These are phyloP conservation scores for Gastrodia elata DNA, from an alignment of 106 monocot genomes.

Conservation along the genomic window DNA sequence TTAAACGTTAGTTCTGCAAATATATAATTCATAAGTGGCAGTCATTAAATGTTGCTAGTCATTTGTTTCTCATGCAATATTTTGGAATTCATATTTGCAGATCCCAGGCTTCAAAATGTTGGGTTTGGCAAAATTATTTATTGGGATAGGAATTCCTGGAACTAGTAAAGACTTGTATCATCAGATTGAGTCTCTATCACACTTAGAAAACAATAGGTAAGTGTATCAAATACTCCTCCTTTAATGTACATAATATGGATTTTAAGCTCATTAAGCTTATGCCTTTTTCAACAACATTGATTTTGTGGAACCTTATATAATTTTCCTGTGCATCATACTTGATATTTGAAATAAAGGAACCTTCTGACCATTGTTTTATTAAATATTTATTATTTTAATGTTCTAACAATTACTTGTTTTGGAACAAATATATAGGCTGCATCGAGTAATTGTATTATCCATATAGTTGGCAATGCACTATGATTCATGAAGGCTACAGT, in stretches of 20 bases:
- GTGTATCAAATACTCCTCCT: background rate
- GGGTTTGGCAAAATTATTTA: slow-evolving; percentile 83
- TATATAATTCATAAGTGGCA: background rate
- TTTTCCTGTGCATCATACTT: background rate
- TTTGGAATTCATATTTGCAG: slow-evolving; percentile 31
- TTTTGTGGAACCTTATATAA: background rate
- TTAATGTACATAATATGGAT: background rate
- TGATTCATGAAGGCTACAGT: too few relatives aligned
- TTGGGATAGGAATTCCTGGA: slow-evolving; percentile 83
- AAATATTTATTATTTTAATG: background rate
- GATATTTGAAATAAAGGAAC: background rate
- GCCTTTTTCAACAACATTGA: background rate
- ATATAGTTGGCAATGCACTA: too few relatives aligned
- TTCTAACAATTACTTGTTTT: background rate
- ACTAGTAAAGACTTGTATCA: slow-evolving; percentile 66
- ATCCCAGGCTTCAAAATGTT: slow-evolving; percentile 71
- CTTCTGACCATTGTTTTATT: too few relatives aligned
- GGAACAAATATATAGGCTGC: too few relatives aligned
- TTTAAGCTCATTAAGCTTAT: background rate
- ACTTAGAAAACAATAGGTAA: slow-evolving; percentile 76
- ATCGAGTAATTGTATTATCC: too few relatives aligned
- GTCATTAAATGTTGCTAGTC: background rate
- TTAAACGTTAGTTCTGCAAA: slow-evolving; percentile 43
- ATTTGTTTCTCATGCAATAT: slow-evolving; percentile 13
- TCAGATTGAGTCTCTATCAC: slow-evolving; percentile 79